Evolutionary conservation across 1,284 basidiomycete species (phyloP).

Genomic region (Cutaneotrichosporon arboriforme): DNA sequence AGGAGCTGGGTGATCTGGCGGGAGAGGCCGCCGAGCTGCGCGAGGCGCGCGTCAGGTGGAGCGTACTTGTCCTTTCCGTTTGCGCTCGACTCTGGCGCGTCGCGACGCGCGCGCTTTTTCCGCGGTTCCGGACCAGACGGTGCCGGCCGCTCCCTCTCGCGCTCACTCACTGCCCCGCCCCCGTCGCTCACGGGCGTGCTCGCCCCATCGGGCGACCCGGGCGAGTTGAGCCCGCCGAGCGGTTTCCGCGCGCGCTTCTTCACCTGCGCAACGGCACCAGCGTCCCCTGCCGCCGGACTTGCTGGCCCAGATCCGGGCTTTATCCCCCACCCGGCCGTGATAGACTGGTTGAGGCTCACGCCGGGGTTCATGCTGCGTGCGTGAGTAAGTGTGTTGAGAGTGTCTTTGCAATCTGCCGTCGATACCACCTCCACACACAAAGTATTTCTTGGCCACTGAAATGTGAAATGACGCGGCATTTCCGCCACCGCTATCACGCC

Average conservation of each 20-base stretch:
- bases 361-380: conserved; percentile 13
- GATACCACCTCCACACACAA: conserved; percentile 1
- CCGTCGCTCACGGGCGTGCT: conserved; percentile 9
- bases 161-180: conserved; percentile 6
- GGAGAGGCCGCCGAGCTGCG: conserved; percentile 83
- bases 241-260: conserved; percentile 17
- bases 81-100: not conserved
- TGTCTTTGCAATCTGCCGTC: too few relatives aligned
- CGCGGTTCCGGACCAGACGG: not conserved
- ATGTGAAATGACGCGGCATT: not conserved
- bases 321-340: conserved; percentile 39
- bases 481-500: conserved; percentile 2
- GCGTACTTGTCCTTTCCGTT: conserved; percentile 37
- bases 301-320: not conserved
- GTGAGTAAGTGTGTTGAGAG: not conserved
- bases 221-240: conserved; percentile 15
- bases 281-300: not conserved
- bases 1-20: conserved; percentile 84
- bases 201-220: conserved; percentile 4
- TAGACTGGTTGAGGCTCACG: conserved; percentile 34
- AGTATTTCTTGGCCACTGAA: not conserved
- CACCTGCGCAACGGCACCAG: not conserved
- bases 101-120: conserved; percentile 12
- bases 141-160: not conserved
- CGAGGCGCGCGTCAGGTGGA: conserved; percentile 52